A percentile compares a stretch with the other conserved stretches of the same genome.
Conservation (phyloP, 2,329 filamentous ascomycete species). For the Paraconiothyrium brasiliense region DNA sequence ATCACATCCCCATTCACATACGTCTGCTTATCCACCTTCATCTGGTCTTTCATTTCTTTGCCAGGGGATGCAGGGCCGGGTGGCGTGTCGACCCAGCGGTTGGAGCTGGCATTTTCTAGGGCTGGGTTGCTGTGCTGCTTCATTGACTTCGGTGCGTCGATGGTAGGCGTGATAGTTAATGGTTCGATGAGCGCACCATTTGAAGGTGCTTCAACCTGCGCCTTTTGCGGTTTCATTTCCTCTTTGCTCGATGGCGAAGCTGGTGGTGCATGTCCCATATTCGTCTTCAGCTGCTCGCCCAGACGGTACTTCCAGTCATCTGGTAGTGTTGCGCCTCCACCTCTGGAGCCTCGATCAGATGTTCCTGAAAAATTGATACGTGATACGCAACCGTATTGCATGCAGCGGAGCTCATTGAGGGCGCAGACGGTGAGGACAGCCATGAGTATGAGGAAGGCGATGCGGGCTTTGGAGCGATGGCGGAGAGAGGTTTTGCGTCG, state of each 20-base stretch:
- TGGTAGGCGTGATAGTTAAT: neutral
- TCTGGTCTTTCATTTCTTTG: neutral
- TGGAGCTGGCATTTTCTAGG: neutral
- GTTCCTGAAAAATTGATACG: slow-evolving; percentile 15
- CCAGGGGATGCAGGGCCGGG: neutral
- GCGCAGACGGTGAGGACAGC: slow-evolving; percentile 15
- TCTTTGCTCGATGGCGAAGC: neutral
- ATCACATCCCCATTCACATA: neutral
- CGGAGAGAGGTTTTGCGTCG: slow-evolving; percentile 14
- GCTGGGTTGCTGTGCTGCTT: neutral
- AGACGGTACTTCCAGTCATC: slow-evolving; percentile 8
- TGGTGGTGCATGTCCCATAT: neutral
- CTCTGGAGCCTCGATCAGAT: neutral
- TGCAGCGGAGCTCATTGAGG: slow-evolving; percentile 23
- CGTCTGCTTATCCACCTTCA: slow-evolving; percentile 2
- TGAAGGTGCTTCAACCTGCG: neutral
- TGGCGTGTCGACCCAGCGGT: neutral
- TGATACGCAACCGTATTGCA: slow-evolving; percentile 19
- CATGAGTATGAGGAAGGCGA: slow-evolving; percentile 11
- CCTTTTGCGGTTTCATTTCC: neutral
- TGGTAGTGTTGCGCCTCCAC: neutral
- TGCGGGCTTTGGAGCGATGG: slow-evolving; percentile 10
- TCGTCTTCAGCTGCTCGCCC: slow-evolving; percentile 1
- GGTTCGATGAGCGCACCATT: neutral
- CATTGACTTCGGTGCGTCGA: neutral